Base-by-base conservation (phyloP, 495 filamentous ascomycete genomes). In the Parmelia sp. region DNA sequence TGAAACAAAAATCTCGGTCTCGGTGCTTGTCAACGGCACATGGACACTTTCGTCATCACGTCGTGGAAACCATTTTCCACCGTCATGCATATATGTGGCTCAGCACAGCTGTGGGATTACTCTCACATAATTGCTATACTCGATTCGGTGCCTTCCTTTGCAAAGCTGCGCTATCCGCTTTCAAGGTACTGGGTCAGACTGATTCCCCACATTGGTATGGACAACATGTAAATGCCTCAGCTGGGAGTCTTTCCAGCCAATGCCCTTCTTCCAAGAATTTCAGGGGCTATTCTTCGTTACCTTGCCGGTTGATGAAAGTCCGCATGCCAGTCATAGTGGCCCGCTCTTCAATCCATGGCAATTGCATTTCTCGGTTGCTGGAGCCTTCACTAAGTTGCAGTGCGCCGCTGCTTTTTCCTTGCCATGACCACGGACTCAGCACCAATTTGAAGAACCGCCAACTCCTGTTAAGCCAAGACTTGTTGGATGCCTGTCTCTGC, bases 231-330 rank as follows among this genome's bases (percentile, higher is more conserved):
- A 49, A 49, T 12, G 9, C 11, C 12, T 49, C 45, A 49, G 45
- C 45, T 12, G 45, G 8, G 27, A 49, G 11, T 25, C 25, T 14
- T 49, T 49, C 45, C 45, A 21, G 2, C 45, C 5, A 49, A 27
- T 25, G 10, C 45, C 25, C 23, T 49, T 49, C 25, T 49, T 49
- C 15, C 45, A 49, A 25, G 42, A 27, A 49, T 14, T 49, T 3
- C n/a, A 27, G 45, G 10, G 10, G 45, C 45, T 49, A 49, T 49
- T 27, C 45, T 49, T 15, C 45, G 11, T 65, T 25, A 23, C 61
- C 65, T 23, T 47, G 33, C 37, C 64, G 58, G 42, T 66, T 44
- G 53, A 69, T 69, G 56, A 66, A 69, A 31, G 58, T 69, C 49
- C 63, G 58, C 33, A 69, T 36, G 8, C 67, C 64, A 14, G 67